Base-by-base conservation (phyloP, 495 filamentous ascomycete species). In the Hypoxylon lenormandii region DNA sequence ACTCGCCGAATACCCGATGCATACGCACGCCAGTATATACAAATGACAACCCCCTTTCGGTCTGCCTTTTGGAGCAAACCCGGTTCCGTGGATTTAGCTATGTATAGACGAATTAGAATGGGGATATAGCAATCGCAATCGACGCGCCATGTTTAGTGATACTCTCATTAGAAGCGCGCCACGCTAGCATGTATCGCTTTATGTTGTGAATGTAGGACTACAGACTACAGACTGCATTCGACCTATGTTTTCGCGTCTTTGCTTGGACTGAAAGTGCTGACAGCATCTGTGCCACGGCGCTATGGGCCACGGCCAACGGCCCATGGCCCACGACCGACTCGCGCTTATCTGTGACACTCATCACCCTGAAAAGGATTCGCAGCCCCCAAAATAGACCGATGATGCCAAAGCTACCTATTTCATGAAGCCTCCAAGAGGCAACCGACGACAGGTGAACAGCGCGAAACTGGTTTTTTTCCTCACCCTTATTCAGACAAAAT, bases 191-290 rank as follows among this genome's bases (percentile, higher is more conserved):
- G 18, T 57, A 7, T 33, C 30, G 10, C 10, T 4, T 30, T 26
- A 51, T 12, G 38, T 33, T 16, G 37, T 45, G 21, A 30, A 21
- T 45, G 33, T 22, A 45, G 54, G 64, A n/a, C 33, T 28, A 16
- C 23, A 37, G 38, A 13, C n/a, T 42, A 42, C 38, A 5, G 30
- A 40, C 37, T n/a, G 5, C 16, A 18, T 45, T 18, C 16, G n/a
- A 16, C 8, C 8, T 19, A 33, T 33, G 30, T 7, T 33, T 33
- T 8, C 1, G 30, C 30, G 6, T 33, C 30, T 40, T 53, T 40
- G 30, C 40, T 69, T n/a, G 18, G 43, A 45, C 26, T 46, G 56
- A 70, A 64, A 56, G 49, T 65, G 54, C 60, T 64, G 60, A 70
- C 60, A 49, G 66, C 60, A 61, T 60, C 21, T 26, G 60, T 57